Base-by-base conservation (phyloP, 192 early-diverging fungal genomes). In the Backusella parvicylindrica region DNA sequence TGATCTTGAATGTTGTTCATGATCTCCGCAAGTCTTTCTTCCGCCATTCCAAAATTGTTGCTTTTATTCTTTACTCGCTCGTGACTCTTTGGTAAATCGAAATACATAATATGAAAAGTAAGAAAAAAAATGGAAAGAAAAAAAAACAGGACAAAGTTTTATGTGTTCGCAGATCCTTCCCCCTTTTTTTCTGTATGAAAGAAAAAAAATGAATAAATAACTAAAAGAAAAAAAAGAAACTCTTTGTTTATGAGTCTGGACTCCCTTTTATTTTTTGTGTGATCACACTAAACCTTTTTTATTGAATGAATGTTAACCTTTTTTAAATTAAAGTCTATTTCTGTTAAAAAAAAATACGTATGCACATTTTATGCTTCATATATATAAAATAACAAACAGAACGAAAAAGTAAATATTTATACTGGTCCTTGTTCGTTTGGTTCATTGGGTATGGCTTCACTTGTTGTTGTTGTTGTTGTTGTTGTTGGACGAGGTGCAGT, bases 1-100 rank as follows among this genome's bases (percentile, higher is more conserved):
- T 73, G 72, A 64, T 94, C 93, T 83, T 94, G 91, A 28, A 94
- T 86, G 79, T 88, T 91, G 79, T 94, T 92, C 50, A 94, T 87
- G 33, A 91, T 86, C 35, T 90, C 89, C 78, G 92, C 0, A 26
- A 73, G 18, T 16, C 72, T 56, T 64, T 63, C 63, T 32, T 73
- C 72, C 5, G 68, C 37, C 28, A 70, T 18, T 26, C 15, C 38
- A 28, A 41, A 30, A 37, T 8, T 16, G 13, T 70, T 13, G 1
- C 1, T 60, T 0, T 28, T 60, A 12, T 12, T 12, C 12, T 60
- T 60, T 15, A 12, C 26, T 28, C 53, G 53, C 13, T 60, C 53
- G 53, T 60, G 53, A 3, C 53, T 60, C 28, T 60, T 60, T 60
- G 53, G 53, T 60, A 60, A 60, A 60, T 60, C 23, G n/a, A 60